phyloP scores from a whole-genome alignment of 2,329 filamentous ascomycete species.

The Emericellopsis cladophorae region DNA sequence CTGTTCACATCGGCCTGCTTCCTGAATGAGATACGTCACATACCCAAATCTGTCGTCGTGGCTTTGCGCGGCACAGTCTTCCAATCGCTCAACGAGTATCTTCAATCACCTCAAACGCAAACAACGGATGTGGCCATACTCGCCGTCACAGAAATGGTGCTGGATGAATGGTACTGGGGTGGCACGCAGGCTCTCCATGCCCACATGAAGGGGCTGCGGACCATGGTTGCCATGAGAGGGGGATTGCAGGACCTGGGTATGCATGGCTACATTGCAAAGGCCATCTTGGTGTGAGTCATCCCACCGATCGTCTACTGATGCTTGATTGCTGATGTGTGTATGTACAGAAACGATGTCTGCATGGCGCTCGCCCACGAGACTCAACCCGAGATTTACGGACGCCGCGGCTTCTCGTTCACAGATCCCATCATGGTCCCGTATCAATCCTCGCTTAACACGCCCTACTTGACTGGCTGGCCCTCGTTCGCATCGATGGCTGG shows the following conservation, averaged over 20 bases:
- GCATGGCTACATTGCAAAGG: constrained; percentile 32
- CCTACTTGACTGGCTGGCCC: constrained; percentile 27
- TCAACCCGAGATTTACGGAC: constrained; percentile 25
- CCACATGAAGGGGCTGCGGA: constrained; percentile 31
- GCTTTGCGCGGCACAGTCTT: constrained; percentile 29
- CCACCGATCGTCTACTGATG: neutral
- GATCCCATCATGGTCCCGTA: constrained; percentile 25
- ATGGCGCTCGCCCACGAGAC: constrained; percentile 35
- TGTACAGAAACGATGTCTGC: constrained; percentile 28
- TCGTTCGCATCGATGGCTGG: constrained; percentile 27
- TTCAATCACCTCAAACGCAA: constrained; percentile 20
- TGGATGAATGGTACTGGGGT: constrained; percentile 43
- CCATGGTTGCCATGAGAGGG: constrained; percentile 33
- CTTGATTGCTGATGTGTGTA: neutral
- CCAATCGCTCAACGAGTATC: constrained; percentile 31
- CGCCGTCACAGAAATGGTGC: constrained; percentile 32
- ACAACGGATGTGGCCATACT: constrained; percentile 32
- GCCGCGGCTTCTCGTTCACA: constrained; percentile 25
- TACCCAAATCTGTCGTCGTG: constrained; percentile 28
- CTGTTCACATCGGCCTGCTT: constrained; percentile 39
- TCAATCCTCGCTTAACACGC: constrained; percentile 31
- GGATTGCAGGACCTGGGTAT: constrained; percentile 31
- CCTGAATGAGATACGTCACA: constrained; percentile 32
- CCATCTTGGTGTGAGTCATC: constrained; percentile 30
- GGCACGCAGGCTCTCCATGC: constrained; percentile 27